Evolutionary conservation across 768 basidiomycete species (phyloP), one percentile per base, ranked within the genome.

Genomic region (Dioszegia crocea): DNA sequence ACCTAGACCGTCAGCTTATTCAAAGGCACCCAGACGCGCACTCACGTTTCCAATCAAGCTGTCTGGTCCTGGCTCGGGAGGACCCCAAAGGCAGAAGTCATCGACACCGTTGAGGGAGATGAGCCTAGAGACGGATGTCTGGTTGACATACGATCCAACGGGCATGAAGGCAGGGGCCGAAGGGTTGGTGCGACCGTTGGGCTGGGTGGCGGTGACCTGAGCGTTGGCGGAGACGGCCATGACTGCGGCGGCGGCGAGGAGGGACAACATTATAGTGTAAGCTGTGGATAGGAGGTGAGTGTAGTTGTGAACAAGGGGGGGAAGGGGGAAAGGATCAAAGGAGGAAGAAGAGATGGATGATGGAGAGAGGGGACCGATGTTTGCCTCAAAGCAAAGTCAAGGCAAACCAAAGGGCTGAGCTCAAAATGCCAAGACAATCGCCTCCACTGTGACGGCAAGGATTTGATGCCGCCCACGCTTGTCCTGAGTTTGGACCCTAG

Each of bases 91-190:
- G 61, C 72, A 71, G 56, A 76, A 77, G 53, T 75, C 73, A 56
- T 74, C 74, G 46, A 76, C 69, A n/a, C 65, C 57, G 66, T 76
- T 76, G 12, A 78, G 50, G 11, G 70, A 62, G 26, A 78, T 52
- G 24, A 76, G 53, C 23, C 75, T 54, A 19, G 74, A 64, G 48
- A 68, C 59, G 43, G 73, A 75, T 38, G 71, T 73, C 57, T 76
- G 74, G 67, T 78, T 71, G 62, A 77, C 68, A 23, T 61, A 43
- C 8, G 67, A 65, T 2, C 75, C 75, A 26, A 72, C 63, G n/a
- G 70, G 62, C 40, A 40, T 31, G 62, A 68, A 71, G 23, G 64
- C 43, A 2, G 74, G 71, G 9, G 59, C 65, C 12, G 63, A 47
- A 9, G 74, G 71, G 58, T 75, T 73, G 56, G 74, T 75, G 4